These are phyloP conservation scores for Haplosporangium gracile DNA, from an alignment of 192 early-diverging fungal genomes.

Conservation along the genomic window DNA sequence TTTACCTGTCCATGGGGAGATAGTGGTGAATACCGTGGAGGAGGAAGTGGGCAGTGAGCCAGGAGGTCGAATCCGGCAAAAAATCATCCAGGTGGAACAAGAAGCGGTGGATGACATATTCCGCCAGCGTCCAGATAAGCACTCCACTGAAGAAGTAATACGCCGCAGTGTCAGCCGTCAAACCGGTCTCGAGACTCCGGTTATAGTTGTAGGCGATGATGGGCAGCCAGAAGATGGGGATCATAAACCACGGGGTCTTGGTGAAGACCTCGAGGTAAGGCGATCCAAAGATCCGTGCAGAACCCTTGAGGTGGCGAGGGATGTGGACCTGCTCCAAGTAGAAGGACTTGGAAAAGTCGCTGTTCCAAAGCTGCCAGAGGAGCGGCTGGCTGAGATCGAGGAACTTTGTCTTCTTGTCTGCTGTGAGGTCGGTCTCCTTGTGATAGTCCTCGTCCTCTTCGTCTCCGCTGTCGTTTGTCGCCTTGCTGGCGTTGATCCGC, in stretches of 20 bases:
- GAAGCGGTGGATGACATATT: constrained; percentile 94
- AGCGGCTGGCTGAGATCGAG: constrained; percentile 87
- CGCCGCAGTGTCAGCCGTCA: constrained; percentile 55
- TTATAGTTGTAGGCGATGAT: constrained; percentile 65
- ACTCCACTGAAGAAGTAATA: constrained; percentile 77
- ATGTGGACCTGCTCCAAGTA: constrained; percentile 95
- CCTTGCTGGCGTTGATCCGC: background rate
- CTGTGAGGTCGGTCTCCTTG: constrained; percentile 60
- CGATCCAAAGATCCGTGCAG: constrained; percentile 90
- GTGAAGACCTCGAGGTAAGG: constrained; percentile 84
- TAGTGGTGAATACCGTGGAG: constrained; percentile 98
- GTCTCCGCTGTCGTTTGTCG: constrained; percentile 1
- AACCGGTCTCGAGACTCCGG: constrained; percentile 42
- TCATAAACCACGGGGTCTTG: constrained; percentile 92
- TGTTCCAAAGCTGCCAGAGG: constrained; percentile 82
- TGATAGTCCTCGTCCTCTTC: constrained; percentile 56
- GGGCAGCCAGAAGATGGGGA: constrained; percentile 94
- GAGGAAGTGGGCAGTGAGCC: constrained; percentile 86
- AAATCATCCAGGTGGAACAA: constrained; percentile 93
- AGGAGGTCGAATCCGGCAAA: constrained; percentile 86
- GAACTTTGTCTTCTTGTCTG: constrained; percentile 75
- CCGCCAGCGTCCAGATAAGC: constrained; percentile 86
- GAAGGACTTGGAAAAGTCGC: constrained; percentile 82
- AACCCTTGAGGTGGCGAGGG: constrained; percentile 80
- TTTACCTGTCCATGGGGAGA: constrained; percentile 93